These are phyloP conservation scores for Saccharomycopsis sp. DNA, from an alignment of 805 yeast species.

Conservation along the genomic window DNA sequence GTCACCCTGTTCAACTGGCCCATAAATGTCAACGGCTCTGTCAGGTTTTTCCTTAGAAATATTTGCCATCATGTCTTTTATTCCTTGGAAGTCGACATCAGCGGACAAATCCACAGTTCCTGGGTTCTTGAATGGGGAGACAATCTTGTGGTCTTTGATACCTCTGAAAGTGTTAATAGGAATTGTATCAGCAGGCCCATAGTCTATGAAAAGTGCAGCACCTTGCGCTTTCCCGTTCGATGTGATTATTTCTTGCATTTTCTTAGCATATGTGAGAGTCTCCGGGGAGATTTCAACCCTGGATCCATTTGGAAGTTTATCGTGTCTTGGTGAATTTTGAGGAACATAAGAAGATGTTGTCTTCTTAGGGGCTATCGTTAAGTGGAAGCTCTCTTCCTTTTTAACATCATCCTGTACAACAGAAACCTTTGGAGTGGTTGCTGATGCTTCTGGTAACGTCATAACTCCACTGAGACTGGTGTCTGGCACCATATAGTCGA, in stretches of 20 bases:
- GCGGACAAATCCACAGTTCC: conserved; percentile 78
- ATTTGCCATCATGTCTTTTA: conserved; percentile 34
- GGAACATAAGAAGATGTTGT: conserved; percentile 61
- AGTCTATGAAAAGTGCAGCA: conserved; percentile 68
- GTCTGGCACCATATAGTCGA: conserved; percentile 37
- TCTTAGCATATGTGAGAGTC: conserved; percentile 49
- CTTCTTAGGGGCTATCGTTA: conserved; percentile 50
- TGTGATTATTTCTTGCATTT: conserved; percentile 41
- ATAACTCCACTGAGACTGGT: conserved; percentile 18
- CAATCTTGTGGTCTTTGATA: conserved; percentile 63
- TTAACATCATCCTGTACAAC: background rate
- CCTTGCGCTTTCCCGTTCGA: conserved; percentile 39
- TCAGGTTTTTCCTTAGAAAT: conserved; percentile 24
- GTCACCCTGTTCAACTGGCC: conserved; percentile 71
- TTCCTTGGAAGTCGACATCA: conserved; percentile 72
- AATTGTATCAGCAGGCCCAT: conserved; percentile 55
- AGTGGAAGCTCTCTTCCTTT: conserved; percentile 38
- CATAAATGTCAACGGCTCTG: conserved; percentile 32
- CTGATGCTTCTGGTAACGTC: background rate
- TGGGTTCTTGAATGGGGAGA: conserved; percentile 66
- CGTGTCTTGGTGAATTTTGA: conserved; percentile 41
- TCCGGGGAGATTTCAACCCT: conserved; percentile 73
- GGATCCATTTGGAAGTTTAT: conserved; percentile 46
- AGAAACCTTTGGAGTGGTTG: background rate
- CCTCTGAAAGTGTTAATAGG: conserved; percentile 75